Base-by-base conservation (phyloP, 2,329 filamentous ascomycete species). In the Xylaria sp. region DNA sequence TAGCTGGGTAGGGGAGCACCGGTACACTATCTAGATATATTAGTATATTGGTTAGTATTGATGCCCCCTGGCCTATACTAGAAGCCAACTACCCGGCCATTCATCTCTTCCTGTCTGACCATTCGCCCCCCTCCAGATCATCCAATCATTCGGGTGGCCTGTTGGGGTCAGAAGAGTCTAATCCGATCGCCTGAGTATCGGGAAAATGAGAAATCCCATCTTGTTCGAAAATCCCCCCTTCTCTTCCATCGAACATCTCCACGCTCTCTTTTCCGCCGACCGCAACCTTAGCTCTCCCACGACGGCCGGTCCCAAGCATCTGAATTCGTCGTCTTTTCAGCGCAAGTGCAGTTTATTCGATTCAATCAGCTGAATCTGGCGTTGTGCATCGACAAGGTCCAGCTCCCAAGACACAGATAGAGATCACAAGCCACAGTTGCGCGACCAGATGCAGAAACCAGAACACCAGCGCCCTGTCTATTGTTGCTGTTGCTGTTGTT, bases 181-280 rank as follows among this genome's bases (percentile, higher is more conserved):
- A 68, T 70, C 67, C 60, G 56, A 63, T 55, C 62, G 68, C n/a
- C 69, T 61, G 69, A 55, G 53, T 55, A 55, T 55, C 53, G 53
- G 53, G 53, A 68, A 54, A 70, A 70, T 65, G 63, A 67, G 68
- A 69, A 71, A 70, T 71, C 69, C 69, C 69, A 71, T 71, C 51
- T 57, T 64, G 36, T 33, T 42, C 39, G 58, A 63, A 65, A 68
- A 54, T 64, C 9, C 51, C 65, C 68, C 65, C 59, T 69, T 54
- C 61, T 55, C 59, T 27, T n/a, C n/a, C 58, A 57, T 51, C 44
- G 33, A 20, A 31, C 27, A 25, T 60, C n/a, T 50, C 25, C 56
- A 59, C 54, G 31, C 61, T 53, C 39, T 55, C 51, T 51, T 38
- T 42, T 36, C 67, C 11, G 9, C 29, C 50, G n/a, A 27, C 45